Evolutionary conservation across 768 basidiomycete species (phyloP), one percentile per base, ranked within the genome.

Genomic region (Leccinum aurantiacum): DNA sequence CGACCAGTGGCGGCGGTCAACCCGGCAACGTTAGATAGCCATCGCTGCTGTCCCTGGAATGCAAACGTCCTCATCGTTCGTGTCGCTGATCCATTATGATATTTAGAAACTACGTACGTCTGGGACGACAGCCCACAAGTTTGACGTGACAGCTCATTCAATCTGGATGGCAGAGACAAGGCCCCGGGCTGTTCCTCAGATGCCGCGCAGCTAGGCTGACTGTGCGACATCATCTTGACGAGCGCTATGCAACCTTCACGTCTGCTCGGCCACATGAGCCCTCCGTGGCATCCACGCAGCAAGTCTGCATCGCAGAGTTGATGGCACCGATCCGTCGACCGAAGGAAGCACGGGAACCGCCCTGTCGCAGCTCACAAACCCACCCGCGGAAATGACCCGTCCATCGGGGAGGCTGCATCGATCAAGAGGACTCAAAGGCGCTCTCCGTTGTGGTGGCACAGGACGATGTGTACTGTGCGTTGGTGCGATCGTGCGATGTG

Each of bases 401-500:
- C 54, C 59, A 51, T 62, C 48, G 24, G 50, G 44, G 35, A 17
- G 56, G 29, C 35, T 29, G 59, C 60, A 54, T 50, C 61, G 63
- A 72, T 72, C 54, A 51, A 54, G 24, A 60, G 38, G 33, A 31
- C 38, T 53, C 22, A 37, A 56, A 58, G 29, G 41, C 31, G 37
- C 58, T 58, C 38, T 50, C 62, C 70, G 63, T 58, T 58, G 31
- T 65, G 52, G 53, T 59, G 56, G 54, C n/a, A 61, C 57, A 48
- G 44, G 38, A 46, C 41, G 56, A 27, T 53, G 54, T 56, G 55
- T 48, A 53, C 58, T 37, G 59, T 67, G 60, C 61, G 62, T 60
- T 59, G 63, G 62, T 25, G 35, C 63, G 62, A 70, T 72, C 68
- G 65, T 67, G 70, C 62, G 68, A 72, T 65, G 56, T 47, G 59